Base-by-base conservation (phyloP, 768 basidiomycete genomes). In the Termitomyces sp. region DNA sequence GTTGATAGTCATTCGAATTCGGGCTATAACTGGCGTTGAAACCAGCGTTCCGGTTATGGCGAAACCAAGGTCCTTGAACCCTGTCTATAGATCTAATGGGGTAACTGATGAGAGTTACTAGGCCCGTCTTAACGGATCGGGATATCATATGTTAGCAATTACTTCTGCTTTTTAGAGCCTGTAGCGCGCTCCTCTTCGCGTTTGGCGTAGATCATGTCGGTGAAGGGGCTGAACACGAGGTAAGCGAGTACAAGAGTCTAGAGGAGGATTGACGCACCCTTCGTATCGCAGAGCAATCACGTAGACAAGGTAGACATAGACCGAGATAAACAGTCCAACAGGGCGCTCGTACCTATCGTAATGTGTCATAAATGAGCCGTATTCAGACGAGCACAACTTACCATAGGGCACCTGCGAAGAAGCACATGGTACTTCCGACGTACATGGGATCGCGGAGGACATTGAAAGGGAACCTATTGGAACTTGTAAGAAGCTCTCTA, bases 391-490 rank as follows among this genome's bases (percentile, higher is more conserved):
- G 16, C 22, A 27, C 5, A 16, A 37, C 87, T 66, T 59, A 94
- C 94, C 93, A 96, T 36, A 99, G 78, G 0, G 96, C 89, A 1
- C 84, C 86, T 22, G 87, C 95, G 39, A 84, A 74, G 75, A 98
- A 98, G 70, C 87, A 91, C 76, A 99, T 75, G 6, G 94, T 95
- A 68, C 89, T 93, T 8, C 96, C 96, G 48, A 94, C 90, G 69
- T 99, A 98, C 96, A 99, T 99, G 0, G 96, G 96, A 71, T 97
- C 89, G 20, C 84, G 79, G 44, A 95, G 79, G 49, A 97, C 81
- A 69, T 96, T 96, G 81, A 98, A 99, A 0, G 96, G 96, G 78
- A 99, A 99, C 22, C 81, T 83, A 59, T 48, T 12, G 7, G 4
- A 24, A 7, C 12, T 30, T 0, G 18, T 41, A 46, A 45, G 22